Evolutionary conservation across 169 alveolate species (phyloP), one percentile per base, ranked within the genome.

Genomic region (Eimeria tenella): DNA sequence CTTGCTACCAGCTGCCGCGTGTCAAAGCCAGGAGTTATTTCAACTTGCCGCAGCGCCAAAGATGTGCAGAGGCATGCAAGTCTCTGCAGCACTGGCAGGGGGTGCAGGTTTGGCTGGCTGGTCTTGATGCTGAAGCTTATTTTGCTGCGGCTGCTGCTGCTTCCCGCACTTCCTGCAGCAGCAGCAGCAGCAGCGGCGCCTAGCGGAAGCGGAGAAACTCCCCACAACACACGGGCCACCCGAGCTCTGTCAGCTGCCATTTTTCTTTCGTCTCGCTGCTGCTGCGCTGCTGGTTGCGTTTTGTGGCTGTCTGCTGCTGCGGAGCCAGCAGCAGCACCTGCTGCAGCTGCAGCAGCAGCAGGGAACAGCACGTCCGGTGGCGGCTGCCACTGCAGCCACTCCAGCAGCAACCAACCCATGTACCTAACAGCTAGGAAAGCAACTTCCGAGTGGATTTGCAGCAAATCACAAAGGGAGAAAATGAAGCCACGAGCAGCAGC

Each of bases 331-430:
- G 19, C 6, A 31, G 42, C 19, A 8, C 60, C 25, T 25, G 62
- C n/a, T 15, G 71, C 49, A 53, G 88, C 50, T 1, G 63, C 71
- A 11, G 88, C 83, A 73, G 83, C 83, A 73, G 83, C 52, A 73
- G 52, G 53, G n/a, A 79, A 53, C 42, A 79, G 88, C 55, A 79
- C 42, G 17, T 79, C 88, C 31, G 88, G 70, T 13, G 88, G 88
- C 70, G 88, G 88, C 88, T 79, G 88, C 88, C 88, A 79, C 9
- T 19, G 15, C 2, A 50, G 52, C 88, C 88, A 79, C 88, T 50
- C 88, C 71, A 79, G 88, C 65, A 79, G 88, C 88, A 79, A 68
- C 88, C 88, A 79, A n/a, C 88, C 88, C 88, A 79, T 79, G 62
- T 79, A 79, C 71, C 88, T 25, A 21, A 79, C 88, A 11, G 88